Evolutionary conservation across 345 rosid species (phyloP), one percentile per base, ranked within the genome.

Genomic region (Lepidium didymum): DNA sequence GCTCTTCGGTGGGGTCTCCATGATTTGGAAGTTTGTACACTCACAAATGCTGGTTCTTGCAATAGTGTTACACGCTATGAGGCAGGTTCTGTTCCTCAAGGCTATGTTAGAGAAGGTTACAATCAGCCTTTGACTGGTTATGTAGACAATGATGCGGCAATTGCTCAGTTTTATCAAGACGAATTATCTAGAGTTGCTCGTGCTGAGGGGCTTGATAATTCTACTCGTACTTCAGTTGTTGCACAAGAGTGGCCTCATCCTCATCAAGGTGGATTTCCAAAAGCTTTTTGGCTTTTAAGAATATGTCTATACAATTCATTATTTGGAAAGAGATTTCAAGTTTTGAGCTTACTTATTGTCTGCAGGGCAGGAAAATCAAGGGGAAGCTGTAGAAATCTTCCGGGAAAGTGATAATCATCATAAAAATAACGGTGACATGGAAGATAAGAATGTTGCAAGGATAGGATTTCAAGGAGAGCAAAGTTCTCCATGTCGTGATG

Each of bases 1-100:
- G 85, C 79, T 72, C 66, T 80, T 73, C 82, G 91, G 3, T 93
- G 98, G 97, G 90, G 89, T 76, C 92, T 90, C 25, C 77, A 84
- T 59, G 82, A 73, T 37, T 75, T 92, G 5, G 85, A 84, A 67
- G 84, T 81, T 64, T 87, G 88, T 67, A 35, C 85, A 16, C 76
- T 81, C 74, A 65, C 88, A 11, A 83, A 76, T 77, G 73, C 83
- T 33, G 91, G 92, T 50, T 77, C 85, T 21, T 69, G 70, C 42
- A 41, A 53, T 59, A 78, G 83, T 56, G 78, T 87, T 29, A 86
- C 91, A 5, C 79, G 13, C 52, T 85, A 69, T 75, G 91, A 76
- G 19, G 66, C 77, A 7, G 84, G 78, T 65, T 55, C 21, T 65
- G 66, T 79, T 56, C 67, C 78, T 66, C 82, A 84, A 18, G 91